Base-by-base conservation (phyloP, 2,329 filamentous ascomycete species). In the Claviceps humidiphila region DNA sequence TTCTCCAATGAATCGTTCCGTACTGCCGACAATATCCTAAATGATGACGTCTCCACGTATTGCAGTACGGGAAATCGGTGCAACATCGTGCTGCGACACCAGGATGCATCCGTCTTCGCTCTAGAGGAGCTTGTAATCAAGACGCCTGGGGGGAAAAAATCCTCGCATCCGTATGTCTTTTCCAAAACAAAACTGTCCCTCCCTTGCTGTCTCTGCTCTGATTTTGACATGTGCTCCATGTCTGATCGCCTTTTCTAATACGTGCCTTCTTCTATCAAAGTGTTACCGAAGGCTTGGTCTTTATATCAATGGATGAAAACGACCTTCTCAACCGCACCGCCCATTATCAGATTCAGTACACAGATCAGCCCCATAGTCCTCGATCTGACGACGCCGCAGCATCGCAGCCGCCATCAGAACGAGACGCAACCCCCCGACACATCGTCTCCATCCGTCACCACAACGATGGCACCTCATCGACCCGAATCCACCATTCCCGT, bases 281-380 rank as follows among this genome's bases (percentile, higher is more conserved):
- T 51, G 84, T 95, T 51, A 84, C 91, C 67, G 87, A 95, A 75
- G 91, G 93, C 45, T 84, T 96, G 77, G 80, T 97, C 1, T 96
- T 96, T 63, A 77, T 97, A 30, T 80, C 87, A 46, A 95, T 96
- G 90, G 78, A 82, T 42, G 79, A 83, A 40, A 82, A 94, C 58
- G 84, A 93, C 55, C 71, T 93, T 1, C 69, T 93, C 44, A 78
- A 74, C 20, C 77, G 84, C 53, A 93, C 88, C 11, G 78, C 85
- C 6, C 77, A 82, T 55, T 91, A 91, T 64, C 80, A 87, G 58
- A 83, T 91, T 26, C 80, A 84, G 58, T 88, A 85, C 60, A 66
- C 71, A 22, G 58, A 59, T 9, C 55, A 54, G 13, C 41, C 55
- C n/a, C 17, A 26, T 13, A 57, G 55, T 14, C 13, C 17, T 20